Percentiles rank a stretch among this genome's conserved stretches.
Conservation (phyloP, 306 rosid species). For the Pterocarpus santalinus region DNA sequence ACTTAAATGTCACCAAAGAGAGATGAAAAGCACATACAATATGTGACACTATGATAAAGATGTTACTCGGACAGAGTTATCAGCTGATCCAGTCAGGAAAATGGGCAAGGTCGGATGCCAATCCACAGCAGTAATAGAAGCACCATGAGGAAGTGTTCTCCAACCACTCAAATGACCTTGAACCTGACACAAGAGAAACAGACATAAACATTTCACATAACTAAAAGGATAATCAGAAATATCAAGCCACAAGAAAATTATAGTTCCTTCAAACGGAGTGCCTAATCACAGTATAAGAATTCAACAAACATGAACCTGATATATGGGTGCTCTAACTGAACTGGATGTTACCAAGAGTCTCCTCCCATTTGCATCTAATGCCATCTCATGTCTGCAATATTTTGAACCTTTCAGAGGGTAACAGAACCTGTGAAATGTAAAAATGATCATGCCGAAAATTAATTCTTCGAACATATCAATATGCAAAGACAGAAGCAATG, state of each 20-base stretch:
- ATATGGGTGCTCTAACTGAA: conserved; percentile 86
- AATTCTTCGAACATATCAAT: conserved; percentile 28
- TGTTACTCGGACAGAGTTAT: conserved; percentile 88
- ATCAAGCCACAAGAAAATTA: conserved; percentile 24
- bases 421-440: conserved; percentile 62
- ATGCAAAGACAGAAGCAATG: conserved; percentile 18
- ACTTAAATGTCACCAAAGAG: conserved; percentile 38
- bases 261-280: conserved; percentile 19
- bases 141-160: conserved; percentile 86
- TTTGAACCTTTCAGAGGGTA: conserved; percentile 66
- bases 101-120: conserved; percentile 96
- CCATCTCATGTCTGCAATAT: conserved; percentile 88
- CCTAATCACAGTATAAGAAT: conserved; percentile 12
- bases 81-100: conserved; percentile 94
- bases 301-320: conserved; percentile 68
- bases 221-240: conserved; percentile 12
- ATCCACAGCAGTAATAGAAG: conserved; percentile 88
- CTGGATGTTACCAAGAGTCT: conserved; percentile 85
- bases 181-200: conserved; percentile 63
- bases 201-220: conserved; percentile 26
- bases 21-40: conserved; percentile 15
- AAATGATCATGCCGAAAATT: conserved; percentile 20
- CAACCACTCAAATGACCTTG: conserved; percentile 68
- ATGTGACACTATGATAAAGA: conserved; percentile 59
- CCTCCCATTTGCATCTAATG: conserved; percentile 86